Evolutionary conservation across 495 filamentous ascomycete genomes (phyloP), one percentile per base, ranked within the genome.

Genomic region (Venustampulla echinocandica): DNA sequence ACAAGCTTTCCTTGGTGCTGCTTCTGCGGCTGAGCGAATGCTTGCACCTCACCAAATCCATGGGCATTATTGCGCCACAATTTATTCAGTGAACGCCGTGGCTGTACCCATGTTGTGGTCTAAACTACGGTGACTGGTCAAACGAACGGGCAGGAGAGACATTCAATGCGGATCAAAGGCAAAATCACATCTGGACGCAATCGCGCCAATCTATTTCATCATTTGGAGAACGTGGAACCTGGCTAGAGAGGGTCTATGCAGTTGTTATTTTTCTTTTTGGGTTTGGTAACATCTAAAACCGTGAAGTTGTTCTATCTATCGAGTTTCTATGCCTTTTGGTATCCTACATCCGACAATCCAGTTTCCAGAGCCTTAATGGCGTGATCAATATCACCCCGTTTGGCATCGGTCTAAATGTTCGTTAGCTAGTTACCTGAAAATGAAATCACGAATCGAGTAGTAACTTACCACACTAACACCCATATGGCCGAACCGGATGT

Each of bases 401-500:
- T 69, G 20, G 77, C 70, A 56, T 83, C 79, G 46, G 73, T 77
- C 74, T 77, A 35, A 33, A 14, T 27, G 42, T 11, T 59, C 39
- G 58, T 53, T 44, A 42, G 43, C 14, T 1, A 19, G 1, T 32
- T 24, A 14, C 32, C 20, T 19, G 18, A 33, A 27, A 21, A 11
- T 19, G 28, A n/a, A 23, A 36, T 18, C 13, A 32, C 14, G 23
- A 18, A 17, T 20, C n/a, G n/a, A n/a, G 4, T 10, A 24, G 32
- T 10, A n/a, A 63, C 73, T 64, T 65, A 78, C 73, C 46, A 94
- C 84, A 66, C 82, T 90, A 39, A 96, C 87, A 52, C 92, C 92
- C 92, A 98, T 98, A 68, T 98, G 92, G 24, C 55, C 55, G 59
- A 87, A 82, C 20, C 82, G 68, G 38, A 87, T 77, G 60, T 87